These are phyloP conservation scores for Verticillium isaacii DNA, from an alignment of 2,329 filamentous ascomycete genomes.

Conservation along the genomic window DNA sequence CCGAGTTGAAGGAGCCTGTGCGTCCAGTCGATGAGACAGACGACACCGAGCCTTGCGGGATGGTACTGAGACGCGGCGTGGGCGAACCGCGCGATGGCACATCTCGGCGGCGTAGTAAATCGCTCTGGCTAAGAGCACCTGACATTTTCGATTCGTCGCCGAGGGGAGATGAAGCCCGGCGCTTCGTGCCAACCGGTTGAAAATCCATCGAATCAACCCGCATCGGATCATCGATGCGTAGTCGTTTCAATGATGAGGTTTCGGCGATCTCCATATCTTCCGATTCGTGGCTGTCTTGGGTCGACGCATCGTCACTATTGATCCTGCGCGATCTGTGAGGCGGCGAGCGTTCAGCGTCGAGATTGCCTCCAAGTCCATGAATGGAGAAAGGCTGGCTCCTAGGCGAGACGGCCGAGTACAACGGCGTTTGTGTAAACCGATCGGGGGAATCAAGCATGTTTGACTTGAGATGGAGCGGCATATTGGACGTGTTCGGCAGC, in stretches of 20 bases:
- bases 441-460: slow-evolving; percentile 37
- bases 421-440: slow-evolving; percentile 39
- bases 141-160: slow-evolving; percentile 39
- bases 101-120: slow-evolving; percentile 44
- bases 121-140: slow-evolving; percentile 32
- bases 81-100: slow-evolving; percentile 46
- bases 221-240: slow-evolving; percentile 42
- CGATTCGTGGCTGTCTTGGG: slow-evolving; percentile 37
- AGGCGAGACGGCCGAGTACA: slow-evolving; percentile 42
- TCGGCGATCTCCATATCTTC: slow-evolving; percentile 50
- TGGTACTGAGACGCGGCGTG: slow-evolving; percentile 41
- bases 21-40: slow-evolving; percentile 17
- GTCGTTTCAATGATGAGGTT: slow-evolving; percentile 41
- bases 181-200: slow-evolving; percentile 44
- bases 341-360: slow-evolving; percentile 36
- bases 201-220: slow-evolving; percentile 21
- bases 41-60: slow-evolving; percentile 40
- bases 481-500: slow-evolving; percentile 30
- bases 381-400: slow-evolving; percentile 41
- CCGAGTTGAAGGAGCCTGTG: slow-evolving; percentile 38
- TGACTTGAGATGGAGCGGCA: slow-evolving; percentile 27
- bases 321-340: slow-evolving; percentile 39
- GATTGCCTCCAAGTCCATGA: slow-evolving; percentile 7
- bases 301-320: slow-evolving; percentile 47
- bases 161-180: slow-evolving; percentile 51